Conservation (phyloP, 129 eudicot genomes). For the carrot (Daucus carota) region DNA sequence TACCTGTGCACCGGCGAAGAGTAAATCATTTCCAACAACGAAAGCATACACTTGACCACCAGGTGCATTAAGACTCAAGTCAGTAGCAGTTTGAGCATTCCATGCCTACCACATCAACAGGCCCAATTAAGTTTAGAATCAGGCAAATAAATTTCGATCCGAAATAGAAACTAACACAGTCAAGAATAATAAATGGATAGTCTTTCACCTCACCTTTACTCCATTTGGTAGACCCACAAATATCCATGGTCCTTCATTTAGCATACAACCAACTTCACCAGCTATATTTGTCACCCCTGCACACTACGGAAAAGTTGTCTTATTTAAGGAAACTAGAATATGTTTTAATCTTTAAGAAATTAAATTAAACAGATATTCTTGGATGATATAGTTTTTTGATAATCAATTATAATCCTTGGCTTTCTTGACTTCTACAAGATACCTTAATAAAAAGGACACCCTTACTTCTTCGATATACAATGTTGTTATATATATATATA, state of each 20-base stretch:
- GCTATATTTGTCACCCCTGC: slow-evolving; percentile 60
- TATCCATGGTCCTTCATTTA: slow-evolving; percentile 96
- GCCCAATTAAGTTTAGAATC: background rate
- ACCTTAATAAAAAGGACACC: background rate
- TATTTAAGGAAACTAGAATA: background rate
- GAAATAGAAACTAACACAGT: background rate
- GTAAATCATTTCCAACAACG: slow-evolving; percentile 74
- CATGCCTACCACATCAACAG: slow-evolving; percentile 48
- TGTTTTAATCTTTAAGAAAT: background rate
- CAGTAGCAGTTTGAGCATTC: slow-evolving; percentile 72
- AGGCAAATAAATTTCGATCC: background rate
- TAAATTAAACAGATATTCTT: background rate
- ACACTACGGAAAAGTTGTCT: slow-evolving; percentile 39
- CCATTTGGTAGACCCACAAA: slow-evolving; percentile 79
- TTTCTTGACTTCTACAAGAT: background rate
- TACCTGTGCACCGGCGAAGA: slow-evolving; percentile 94
- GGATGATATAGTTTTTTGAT: background rate
- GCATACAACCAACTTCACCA: slow-evolving; percentile 85
- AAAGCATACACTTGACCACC: slow-evolving; percentile 87
- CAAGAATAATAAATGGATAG: background rate
- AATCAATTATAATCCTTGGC: background rate
- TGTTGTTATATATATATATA: background rate
- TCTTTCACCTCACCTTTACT: slow-evolving; percentile 59
- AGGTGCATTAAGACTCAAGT: slow-evolving; percentile 78
- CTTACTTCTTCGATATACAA: background rate